Base-by-base conservation (phyloP, 352 stramenopile genomes). In the Phytophthora citricola region DNA sequence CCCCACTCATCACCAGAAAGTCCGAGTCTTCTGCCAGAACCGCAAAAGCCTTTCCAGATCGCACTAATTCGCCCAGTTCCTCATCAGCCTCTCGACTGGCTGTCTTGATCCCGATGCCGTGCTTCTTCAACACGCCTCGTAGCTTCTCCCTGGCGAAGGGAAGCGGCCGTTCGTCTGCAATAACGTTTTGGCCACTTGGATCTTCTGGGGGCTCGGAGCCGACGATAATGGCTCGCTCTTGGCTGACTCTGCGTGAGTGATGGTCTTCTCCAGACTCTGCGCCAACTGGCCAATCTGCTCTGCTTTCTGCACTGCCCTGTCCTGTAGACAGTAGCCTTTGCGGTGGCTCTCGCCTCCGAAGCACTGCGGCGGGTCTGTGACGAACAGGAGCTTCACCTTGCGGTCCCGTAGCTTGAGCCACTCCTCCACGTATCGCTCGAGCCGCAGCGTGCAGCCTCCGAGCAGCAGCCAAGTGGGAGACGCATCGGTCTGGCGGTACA, bases 21-120 rank as follows among this genome's bases (percentile, higher is more conserved):
- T 98, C 92, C 52, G 90, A 97, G 73, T 98, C 92, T 39, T 94
- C 79, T 0, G 73, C 85, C 8, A 97, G 67, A 8, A 93, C 84
- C 0, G 87, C 87, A 47, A 80, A 92, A 0, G 81, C 81, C 32
- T 75, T 22, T 5, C 75, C 78, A 20, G 55, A 53, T 9, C 87
- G 71, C 24, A 97, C 82, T 26, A 91, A 59, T 22, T 90, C 63
- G 5, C 77, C 87, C 7, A 97, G 75, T 36, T 83, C 81, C 72
- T 92, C 83, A 61, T 96, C 89, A 15, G 89, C 89, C 56, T 97
- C 89, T 45, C 77, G 76, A 45, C 31, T 74, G 0, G 87, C 83
- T 1, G 83, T 93, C 5, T 69, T 66, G 14, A 97, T 68, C 2
- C 51, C 22, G 34, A 84, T 75, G 0, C 72, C 73, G 49, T 87